These are phyloP conservation scores for Tetragonia tetragonoides DNA, from an alignment of 148 eudicot species.

Conservation along the genomic window DNA sequence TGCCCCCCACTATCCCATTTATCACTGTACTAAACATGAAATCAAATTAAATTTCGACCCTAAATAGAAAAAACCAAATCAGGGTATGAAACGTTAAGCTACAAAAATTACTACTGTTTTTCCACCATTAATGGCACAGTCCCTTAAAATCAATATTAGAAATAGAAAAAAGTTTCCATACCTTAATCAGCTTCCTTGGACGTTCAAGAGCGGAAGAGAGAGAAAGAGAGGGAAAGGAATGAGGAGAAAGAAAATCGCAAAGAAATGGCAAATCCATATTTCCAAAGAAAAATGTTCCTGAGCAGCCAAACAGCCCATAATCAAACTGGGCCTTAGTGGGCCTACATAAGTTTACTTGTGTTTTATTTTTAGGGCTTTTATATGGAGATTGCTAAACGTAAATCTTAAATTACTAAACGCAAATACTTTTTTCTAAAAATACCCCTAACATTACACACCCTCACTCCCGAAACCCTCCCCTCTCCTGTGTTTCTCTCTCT, in stretches of 20 bases:
- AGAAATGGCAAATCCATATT: neutral
- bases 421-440: no score
- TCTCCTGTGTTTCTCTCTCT: no score
- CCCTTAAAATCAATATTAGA: neutral
- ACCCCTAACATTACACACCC: no score
- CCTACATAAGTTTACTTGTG: neutral
- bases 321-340: neutral
- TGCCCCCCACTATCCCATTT: neutral
- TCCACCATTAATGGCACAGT: neutral
- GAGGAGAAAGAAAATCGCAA: neutral
- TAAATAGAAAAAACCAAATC: neutral
- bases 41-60: neutral
- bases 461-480: no score
- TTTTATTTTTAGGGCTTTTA: no score
- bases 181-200: neutral
- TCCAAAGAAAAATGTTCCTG: neutral
- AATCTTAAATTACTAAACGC: no score
- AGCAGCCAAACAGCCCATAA: constrained; percentile 1
- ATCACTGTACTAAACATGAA: neutral
- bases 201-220: neutral
- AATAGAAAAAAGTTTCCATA: neutral
- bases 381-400: no score
- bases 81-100: neutral
- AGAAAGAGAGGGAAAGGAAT: neutral
- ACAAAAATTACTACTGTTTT: neutral